Evolutionary conservation across 2,329 filamentous ascomycete genomes (phyloP).

Genomic region (Gliomastix tumulicola): DNA sequence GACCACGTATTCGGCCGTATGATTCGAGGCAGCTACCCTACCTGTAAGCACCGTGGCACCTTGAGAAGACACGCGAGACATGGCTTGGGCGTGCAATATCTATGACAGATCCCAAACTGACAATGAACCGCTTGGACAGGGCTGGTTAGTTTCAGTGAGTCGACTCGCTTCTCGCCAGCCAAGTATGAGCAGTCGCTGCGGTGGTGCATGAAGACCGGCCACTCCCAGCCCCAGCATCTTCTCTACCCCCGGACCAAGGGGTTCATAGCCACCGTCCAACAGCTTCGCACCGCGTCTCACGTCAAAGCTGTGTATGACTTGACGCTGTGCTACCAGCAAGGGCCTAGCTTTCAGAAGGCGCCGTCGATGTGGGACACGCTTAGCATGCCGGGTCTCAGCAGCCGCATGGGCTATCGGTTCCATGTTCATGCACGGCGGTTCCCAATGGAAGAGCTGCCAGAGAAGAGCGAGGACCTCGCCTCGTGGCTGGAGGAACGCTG

Average conservation of each 20-base stretch:
- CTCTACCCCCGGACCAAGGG: constrained; percentile 55
- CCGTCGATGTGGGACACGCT: constrained; percentile 48
- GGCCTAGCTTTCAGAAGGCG: constrained; percentile 32
- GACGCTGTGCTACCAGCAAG: constrained; percentile 44
- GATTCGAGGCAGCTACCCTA: constrained; percentile 43
- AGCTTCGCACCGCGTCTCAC: constrained; percentile 41
- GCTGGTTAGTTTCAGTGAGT: constrained; percentile 60
- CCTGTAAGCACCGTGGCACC: constrained; percentile 42
- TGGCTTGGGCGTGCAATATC: neutral
- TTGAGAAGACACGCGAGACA: too few species aligned
- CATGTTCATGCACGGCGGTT: constrained; percentile 43
- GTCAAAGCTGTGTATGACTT: constrained; percentile 49
- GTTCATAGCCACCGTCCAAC: constrained; percentile 52
- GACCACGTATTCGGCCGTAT: constrained; percentile 50
- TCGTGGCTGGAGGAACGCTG: constrained; percentile 46
- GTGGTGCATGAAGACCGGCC: constrained; percentile 44
- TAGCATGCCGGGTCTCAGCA: constrained; percentile 29
- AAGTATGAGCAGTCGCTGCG: constrained; percentile 43
- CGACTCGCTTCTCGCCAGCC: constrained; percentile 47
- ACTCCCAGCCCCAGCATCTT: constrained; percentile 46
- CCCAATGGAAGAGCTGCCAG: constrained; percentile 37
- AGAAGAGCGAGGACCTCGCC: constrained; percentile 37
- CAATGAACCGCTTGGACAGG: too few species aligned
- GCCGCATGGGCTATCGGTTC: constrained; percentile 33
- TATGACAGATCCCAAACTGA: constrained; percentile 12